Evolutionary conservation across 169 alveolate genomes (phyloP).

Genomic region (Cystoisospora suis): DNA sequence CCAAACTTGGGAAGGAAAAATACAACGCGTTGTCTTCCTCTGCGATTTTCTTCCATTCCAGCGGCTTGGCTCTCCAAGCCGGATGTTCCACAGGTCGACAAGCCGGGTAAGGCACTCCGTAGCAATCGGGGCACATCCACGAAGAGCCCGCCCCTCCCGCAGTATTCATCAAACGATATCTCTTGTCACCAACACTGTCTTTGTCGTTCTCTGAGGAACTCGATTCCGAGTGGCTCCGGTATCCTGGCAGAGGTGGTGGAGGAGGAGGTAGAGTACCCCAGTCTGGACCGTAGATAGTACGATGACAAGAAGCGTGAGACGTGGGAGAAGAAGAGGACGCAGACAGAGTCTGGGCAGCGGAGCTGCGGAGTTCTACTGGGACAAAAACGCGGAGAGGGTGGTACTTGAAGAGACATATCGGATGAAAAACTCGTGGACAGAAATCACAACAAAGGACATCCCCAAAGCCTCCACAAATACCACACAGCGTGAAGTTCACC

Average conservation of each 20-base stretch:
- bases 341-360: background rate
- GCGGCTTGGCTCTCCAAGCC: conserved; percentile 32
- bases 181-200: no score
- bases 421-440: conserved; percentile 50
- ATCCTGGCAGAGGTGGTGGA: conserved; percentile 32
- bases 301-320: background rate
- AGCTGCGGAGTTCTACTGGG: conserved; percentile 13
- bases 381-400: conserved; percentile 28
- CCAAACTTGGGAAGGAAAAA: background rate
- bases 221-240: conserved; percentile 5
- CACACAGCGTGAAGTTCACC: conserved; percentile 22
- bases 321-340: background rate
- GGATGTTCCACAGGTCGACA: conserved; percentile 6
- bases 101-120: conserved; percentile 45
- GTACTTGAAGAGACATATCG: conserved; percentile 42
- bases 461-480: conserved; percentile 36
- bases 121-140: conserved; percentile 61
- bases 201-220: no score
- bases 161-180: no score
- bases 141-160: background rate
- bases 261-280: conserved; percentile 13
- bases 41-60: conserved; percentile 21
- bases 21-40: conserved; percentile 22
- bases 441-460: conserved; percentile 55
- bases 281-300: background rate